phyloP scores from a whole-genome alignment of 2,329 filamentous ascomycete genomes.

The Paecilomyces sp. region DNA sequence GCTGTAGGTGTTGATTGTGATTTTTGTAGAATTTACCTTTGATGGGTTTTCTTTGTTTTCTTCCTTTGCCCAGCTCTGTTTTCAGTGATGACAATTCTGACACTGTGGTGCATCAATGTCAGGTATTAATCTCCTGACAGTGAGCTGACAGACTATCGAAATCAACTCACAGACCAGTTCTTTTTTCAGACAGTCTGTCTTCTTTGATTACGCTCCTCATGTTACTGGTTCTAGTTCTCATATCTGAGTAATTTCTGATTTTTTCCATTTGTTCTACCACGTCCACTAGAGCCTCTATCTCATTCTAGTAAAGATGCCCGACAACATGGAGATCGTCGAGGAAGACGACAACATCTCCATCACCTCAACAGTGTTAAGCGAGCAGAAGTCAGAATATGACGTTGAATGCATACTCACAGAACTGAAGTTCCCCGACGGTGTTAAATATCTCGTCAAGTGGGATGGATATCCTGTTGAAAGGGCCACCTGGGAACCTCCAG shows the following conservation, averaged over 20 bases:
- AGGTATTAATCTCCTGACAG: no score
- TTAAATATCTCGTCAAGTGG: constrained; percentile 59
- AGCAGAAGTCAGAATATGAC: constrained; percentile 43
- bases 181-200: not conserved
- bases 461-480: constrained; percentile 50
- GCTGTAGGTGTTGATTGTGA: no score
- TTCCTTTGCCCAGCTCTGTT: no score
- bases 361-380: constrained; percentile 44
- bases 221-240: not conserved
- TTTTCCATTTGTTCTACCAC: not conserved
- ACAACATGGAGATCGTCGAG: constrained; percentile 9
- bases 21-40: no score
- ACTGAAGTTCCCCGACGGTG: constrained; percentile 15
- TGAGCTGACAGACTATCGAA: no score
- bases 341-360: constrained; percentile 51
- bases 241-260: not conserved
- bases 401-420: constrained; percentile 26
- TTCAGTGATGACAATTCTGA: no score
- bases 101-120: no score
- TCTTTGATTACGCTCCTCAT: not conserved
- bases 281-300: not conserved
- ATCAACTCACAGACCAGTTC: no score
- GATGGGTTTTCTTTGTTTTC: no score
- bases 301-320: not conserved
- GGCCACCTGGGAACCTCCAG: constrained; percentile 48